Percentiles rank a stretch among this genome's conserved stretches.
Evolutionary conservation across 176 grass and related monocot species (phyloP).

Genomic region (Puya raimondii): DNA sequence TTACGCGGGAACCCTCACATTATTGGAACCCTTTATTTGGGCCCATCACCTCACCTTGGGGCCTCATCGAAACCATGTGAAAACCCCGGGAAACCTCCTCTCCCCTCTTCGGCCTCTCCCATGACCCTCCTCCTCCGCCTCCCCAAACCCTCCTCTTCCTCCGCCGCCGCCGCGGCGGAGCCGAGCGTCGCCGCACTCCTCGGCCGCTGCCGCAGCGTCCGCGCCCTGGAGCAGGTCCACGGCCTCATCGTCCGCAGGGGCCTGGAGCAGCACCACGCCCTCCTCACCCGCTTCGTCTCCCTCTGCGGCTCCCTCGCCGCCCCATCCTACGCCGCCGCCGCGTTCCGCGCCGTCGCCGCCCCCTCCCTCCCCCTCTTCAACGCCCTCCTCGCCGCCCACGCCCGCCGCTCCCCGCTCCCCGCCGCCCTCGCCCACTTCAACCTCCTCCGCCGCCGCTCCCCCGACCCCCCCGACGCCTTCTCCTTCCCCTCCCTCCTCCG

Average conservation of each 20-base stretch:
- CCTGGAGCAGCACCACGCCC: constrained; percentile 29
- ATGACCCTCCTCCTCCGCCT: not conserved
- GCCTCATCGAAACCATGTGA: too few relatives aligned
- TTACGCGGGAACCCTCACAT: too few relatives aligned
- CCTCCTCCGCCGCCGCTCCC: constrained; percentile 23
- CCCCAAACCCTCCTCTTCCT: not conserved
- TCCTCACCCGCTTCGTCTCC: constrained; percentile 46
- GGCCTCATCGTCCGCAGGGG: constrained; percentile 51
- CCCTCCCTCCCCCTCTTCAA: constrained; percentile 41
- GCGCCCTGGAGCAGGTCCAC: constrained; percentile 53
- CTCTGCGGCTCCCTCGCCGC: constrained; percentile 38
- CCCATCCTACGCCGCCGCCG: constrained; percentile 31
- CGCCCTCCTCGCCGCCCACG: constrained; percentile 49
- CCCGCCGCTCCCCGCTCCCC: constrained; percentile 41
- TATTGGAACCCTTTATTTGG: too few relatives aligned
- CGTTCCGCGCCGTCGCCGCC: constrained; percentile 32
- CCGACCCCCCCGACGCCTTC: constrained; percentile 47
- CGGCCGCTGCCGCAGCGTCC: constrained; percentile 14
- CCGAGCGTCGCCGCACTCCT: not conserved
- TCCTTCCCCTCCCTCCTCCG: constrained; percentile 56
- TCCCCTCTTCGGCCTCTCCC: too few relatives aligned
- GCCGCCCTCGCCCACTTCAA: constrained; percentile 50
- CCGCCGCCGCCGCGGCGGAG: not conserved
- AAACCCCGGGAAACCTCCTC: too few relatives aligned
- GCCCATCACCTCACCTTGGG: too few relatives aligned